Evolutionary conservation across 2,329 filamentous ascomycete species (phyloP).

Genomic region (Colletotrichum destructivum): DNA sequence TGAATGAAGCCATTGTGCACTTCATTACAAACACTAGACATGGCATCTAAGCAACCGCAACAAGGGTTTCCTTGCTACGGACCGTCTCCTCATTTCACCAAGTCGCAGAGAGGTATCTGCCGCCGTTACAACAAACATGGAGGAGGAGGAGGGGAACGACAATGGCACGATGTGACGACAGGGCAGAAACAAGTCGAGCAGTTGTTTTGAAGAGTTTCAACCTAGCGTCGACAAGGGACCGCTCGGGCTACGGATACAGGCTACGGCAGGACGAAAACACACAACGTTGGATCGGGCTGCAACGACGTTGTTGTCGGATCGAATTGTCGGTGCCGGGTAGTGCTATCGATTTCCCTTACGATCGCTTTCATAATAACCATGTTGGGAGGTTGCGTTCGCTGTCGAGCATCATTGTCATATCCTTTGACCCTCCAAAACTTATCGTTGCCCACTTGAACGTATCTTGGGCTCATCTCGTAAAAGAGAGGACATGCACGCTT

Average conservation of each 20-base stretch:
- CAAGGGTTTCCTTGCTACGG: constrained; percentile 25
- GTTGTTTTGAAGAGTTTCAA: constrained; percentile 18
- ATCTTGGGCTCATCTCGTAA: constrained; percentile 33
- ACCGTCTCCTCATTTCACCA: constrained; percentile 13
- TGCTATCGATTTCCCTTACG: neutral
- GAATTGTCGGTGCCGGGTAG: neutral
- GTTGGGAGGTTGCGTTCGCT: constrained; percentile 8
- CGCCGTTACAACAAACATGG: constrained; percentile 15
- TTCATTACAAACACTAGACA: constrained; percentile 16
- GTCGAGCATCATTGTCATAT: constrained; percentile 24
- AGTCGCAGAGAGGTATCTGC: constrained; percentile 14
- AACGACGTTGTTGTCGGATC: neutral
- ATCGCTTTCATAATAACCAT: constrained; percentile 14
- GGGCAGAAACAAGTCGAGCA: constrained; percentile 12
- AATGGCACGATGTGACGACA: constrained; percentile 18
- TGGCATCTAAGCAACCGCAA: neutral
- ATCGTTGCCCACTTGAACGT: constrained; percentile 28
- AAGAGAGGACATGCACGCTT: constrained; percentile 21
- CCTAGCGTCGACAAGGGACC: neutral
- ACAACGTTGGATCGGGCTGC: neutral
- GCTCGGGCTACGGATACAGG: neutral
- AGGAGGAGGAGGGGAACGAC: neutral
- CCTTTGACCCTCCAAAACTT: constrained; percentile 2
- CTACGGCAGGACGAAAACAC: neutral
- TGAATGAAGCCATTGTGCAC: constrained; percentile 7